Evolutionary conservation across 768 basidiomycete species (phyloP).

Genomic region (Cubamyces lactineus): DNA sequence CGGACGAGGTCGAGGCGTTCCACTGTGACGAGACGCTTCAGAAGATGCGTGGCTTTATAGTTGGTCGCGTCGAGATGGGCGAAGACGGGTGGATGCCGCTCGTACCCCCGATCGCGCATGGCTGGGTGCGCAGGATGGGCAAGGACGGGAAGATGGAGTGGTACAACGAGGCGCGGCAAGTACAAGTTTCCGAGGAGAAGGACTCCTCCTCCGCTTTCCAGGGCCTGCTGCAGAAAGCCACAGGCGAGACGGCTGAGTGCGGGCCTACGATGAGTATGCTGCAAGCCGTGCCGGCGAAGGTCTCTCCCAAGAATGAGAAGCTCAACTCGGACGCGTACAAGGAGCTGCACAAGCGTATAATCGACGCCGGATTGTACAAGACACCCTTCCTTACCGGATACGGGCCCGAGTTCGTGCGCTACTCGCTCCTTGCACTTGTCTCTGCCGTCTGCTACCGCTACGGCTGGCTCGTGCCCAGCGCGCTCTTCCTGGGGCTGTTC

Average conservation of each 20-base stretch:
- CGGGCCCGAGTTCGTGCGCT: conserved; percentile 86
- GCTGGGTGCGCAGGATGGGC: conserved; percentile 70
- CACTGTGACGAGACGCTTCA: conserved; percentile 65
- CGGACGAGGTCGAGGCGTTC: conserved; percentile 93
- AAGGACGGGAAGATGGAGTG: conserved; percentile 51
- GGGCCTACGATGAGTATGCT: conserved; percentile 49
- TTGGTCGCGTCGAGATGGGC: conserved; percentile 68
- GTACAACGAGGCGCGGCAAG: conserved; percentile 62
- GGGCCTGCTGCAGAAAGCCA: conserved; percentile 56
- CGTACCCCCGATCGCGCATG: conserved; percentile 83
- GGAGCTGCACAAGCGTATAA: conserved; percentile 72
- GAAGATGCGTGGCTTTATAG: conserved; percentile 62
- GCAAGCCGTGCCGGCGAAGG: conserved; percentile 51
- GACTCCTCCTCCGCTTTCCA: conserved; percentile 43
- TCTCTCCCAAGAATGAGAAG: conserved; percentile 62
- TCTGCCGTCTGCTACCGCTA: conserved; percentile 65
- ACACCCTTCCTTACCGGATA: conserved; percentile 87
- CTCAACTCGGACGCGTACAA: conserved; percentile 80
- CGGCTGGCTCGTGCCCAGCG: conserved; percentile 72
- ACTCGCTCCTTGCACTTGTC: conserved; percentile 59
- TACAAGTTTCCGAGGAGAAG: conserved; percentile 37
- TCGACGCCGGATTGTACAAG: conserved; percentile 81
- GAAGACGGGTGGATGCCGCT: conserved; percentile 69
- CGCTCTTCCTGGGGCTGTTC: conserved; percentile 80
- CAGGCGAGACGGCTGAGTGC: conserved; percentile 31